Percentiles rank a stretch among this genome's conserved stretches.
Conservation (phyloP, 116 monocot species). For the Thalassia testudinum region DNA sequence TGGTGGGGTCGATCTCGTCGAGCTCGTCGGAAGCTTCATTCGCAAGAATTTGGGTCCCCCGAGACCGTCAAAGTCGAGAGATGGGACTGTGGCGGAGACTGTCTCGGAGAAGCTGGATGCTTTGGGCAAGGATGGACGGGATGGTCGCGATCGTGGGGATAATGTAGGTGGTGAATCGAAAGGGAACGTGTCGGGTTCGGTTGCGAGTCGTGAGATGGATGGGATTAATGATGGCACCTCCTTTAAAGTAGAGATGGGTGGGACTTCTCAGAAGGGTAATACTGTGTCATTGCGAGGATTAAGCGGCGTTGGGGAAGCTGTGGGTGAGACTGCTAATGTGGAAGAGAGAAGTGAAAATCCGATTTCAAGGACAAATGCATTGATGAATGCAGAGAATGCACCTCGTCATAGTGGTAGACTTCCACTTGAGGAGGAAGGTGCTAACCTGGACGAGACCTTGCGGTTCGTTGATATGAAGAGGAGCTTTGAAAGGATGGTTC, state of each 20-base stretch:
- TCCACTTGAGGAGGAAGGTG: slow-evolving; percentile 25
- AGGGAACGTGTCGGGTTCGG: slow-evolving; percentile 1
- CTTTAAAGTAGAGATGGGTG: neutral
- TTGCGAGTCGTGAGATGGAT: slow-evolving; percentile 1
- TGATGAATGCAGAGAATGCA: neutral
- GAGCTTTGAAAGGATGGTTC: slow-evolving; percentile 21
- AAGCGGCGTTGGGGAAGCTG: neutral
- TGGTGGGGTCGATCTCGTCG: slow-evolving; percentile 20
- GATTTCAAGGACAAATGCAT: neutral
- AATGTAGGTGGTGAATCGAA: neutral
- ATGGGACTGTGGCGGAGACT: neutral
- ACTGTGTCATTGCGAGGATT: neutral
- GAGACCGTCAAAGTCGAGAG: slow-evolving; percentile 18
- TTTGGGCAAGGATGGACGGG: slow-evolving; percentile 1
- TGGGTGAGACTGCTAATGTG: neutral
- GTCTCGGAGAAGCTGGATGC: slow-evolving; percentile 8
- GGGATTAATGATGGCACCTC: slow-evolving; percentile 5
- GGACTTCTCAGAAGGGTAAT: neutral
- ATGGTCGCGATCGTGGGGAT: neutral
- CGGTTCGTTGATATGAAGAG: slow-evolving; percentile 15
- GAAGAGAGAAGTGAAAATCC: slow-evolving; percentile 1
- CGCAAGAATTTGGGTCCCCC: slow-evolving; percentile 16
- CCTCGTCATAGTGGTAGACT: slow-evolving; percentile 11
- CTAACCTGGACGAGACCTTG: slow-evolving; percentile 22
- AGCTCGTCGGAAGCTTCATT: slow-evolving; percentile 26